Conservation (phyloP, 2,329 filamentous ascomycete species). For the Aspergillus sp. region DNA sequence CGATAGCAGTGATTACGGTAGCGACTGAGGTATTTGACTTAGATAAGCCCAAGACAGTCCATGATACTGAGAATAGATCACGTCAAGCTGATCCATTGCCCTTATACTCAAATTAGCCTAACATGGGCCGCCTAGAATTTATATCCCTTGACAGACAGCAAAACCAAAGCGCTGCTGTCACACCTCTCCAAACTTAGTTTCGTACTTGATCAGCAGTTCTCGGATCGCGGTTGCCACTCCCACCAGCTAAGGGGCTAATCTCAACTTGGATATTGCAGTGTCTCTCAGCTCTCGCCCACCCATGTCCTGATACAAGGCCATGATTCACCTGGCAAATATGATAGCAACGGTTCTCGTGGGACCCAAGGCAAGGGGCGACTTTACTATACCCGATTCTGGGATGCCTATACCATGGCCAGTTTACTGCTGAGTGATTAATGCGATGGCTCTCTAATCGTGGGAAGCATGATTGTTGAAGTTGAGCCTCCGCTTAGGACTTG, state of each 20-base stretch:
- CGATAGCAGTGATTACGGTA: conserved; percentile 33
- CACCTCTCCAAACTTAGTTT: not conserved
- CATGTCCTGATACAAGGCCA: not conserved
- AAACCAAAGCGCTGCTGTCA: not conserved
- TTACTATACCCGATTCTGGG: not conserved
- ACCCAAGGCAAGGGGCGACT: conserved; percentile 11
- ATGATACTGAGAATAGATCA: conserved; percentile 10
- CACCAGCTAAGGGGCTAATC: not conserved
- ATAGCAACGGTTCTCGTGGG: not conserved
- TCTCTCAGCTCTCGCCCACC: not conserved
- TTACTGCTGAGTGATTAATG: not conserved
- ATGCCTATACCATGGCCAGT: not conserved
- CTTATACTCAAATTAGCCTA: not conserved
- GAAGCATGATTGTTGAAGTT: not conserved
- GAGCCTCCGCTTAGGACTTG: not conserved
- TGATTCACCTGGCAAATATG: not conserved
- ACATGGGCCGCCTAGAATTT: not conserved
- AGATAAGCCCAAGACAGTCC: conserved; percentile 3
- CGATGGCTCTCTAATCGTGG: not conserved
- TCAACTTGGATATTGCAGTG: conserved; percentile 1
- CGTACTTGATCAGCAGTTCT: not conserved
- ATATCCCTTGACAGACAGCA: conserved; percentile 4
- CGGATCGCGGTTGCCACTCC: not conserved
- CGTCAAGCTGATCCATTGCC: conserved; percentile 1
- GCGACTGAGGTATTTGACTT: conserved; percentile 3